phyloP scores from a whole-genome alignment of 1,284 basidiomycete species.

The Ganoderma meredithae region DNA sequence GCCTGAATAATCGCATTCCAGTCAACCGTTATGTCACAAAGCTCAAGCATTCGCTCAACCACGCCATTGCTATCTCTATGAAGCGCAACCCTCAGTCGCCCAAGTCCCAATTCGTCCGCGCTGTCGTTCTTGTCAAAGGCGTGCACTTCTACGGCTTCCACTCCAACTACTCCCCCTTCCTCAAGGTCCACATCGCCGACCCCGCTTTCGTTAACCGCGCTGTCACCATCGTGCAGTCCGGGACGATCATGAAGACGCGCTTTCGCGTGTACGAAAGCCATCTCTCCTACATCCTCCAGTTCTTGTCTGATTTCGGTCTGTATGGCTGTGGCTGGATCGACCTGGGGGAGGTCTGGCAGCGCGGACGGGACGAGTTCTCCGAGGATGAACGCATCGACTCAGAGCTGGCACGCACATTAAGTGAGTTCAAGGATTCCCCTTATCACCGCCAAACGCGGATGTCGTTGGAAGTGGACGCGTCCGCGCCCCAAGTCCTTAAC shows the following conservation, averaged over 20 bases:
- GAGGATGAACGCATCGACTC: constrained; percentile 18
- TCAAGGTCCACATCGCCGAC: constrained; percentile 87
- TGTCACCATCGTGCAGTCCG: constrained; percentile 80
- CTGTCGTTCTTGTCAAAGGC: constrained; percentile 92
- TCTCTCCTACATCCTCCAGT: constrained; percentile 89
- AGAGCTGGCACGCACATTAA: constrained; percentile 6
- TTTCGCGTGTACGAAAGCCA: constrained; percentile 91
- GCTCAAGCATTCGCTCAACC: constrained; percentile 77
- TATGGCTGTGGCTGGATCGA: constrained; percentile 95
- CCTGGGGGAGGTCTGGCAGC: constrained; percentile 63
- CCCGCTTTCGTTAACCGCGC: constrained; percentile 75
- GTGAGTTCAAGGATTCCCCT: constrained; percentile 53
- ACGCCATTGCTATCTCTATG: constrained; percentile 77
- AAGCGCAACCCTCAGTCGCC: constrained; percentile 66
- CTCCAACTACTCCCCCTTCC: constrained; percentile 84
- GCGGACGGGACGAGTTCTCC: constrained; percentile 46
- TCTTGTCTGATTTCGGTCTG: constrained; percentile 95
- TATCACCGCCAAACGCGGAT: constrained; percentile 74
- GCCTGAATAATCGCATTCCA: constrained; percentile 37
- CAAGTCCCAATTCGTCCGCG: constrained; percentile 68
- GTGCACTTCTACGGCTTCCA: constrained; percentile 96
- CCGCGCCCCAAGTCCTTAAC: constrained; percentile 88
- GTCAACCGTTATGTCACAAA: constrained; percentile 75
- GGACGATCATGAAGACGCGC: constrained; percentile 79
- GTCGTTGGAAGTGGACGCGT: constrained; percentile 86